phyloP scores from a whole-genome alignment of 1,284 basidiomycete species.

The Ceratobasidium theobromae region DNA sequence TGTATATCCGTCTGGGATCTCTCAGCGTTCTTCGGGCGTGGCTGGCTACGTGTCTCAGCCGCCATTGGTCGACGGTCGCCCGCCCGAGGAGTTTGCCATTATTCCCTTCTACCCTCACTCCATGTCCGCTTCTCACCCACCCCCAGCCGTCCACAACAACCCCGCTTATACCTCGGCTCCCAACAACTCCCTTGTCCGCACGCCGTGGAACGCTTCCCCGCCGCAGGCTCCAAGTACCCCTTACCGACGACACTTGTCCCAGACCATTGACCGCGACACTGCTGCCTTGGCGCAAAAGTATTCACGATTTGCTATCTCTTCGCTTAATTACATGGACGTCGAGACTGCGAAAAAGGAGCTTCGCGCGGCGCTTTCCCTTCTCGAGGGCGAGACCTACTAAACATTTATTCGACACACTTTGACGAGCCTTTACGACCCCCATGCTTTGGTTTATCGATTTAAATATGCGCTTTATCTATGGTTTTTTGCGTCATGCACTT shows the following conservation, averaged over 20 bases:
- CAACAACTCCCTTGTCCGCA: constrained; percentile 39
- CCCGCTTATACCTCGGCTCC: constrained; percentile 36
- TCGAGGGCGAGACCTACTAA: constrained; percentile 51
- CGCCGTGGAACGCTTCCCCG: constrained; percentile 33
- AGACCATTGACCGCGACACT: constrained; percentile 62
- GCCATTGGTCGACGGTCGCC: neutral
- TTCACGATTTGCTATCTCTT: constrained; percentile 85
- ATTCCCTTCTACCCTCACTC: constrained; percentile 27
- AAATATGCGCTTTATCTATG: neutral
- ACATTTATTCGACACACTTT: neutral
- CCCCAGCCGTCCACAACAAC: constrained; percentile 19
- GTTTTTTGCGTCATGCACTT: neutral
- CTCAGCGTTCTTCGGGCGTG: neutral
- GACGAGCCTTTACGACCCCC: neutral
- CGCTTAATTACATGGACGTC: constrained; percentile 88
- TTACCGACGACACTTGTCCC: constrained; percentile 54
- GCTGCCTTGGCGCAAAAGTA: constrained; percentile 67
- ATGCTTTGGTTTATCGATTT: neutral
- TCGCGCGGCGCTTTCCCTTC: constrained; percentile 65
- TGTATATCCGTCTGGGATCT: neutral
- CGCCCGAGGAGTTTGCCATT: constrained; percentile 11
- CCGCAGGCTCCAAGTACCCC: constrained; percentile 2
- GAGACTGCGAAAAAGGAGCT: constrained; percentile 82
- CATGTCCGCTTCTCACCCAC: constrained; percentile 21
- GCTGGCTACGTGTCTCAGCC: neutral